phyloP scores from a whole-genome alignment of 1,284 basidiomycete species.

The Trametes pubescens region DNA sequence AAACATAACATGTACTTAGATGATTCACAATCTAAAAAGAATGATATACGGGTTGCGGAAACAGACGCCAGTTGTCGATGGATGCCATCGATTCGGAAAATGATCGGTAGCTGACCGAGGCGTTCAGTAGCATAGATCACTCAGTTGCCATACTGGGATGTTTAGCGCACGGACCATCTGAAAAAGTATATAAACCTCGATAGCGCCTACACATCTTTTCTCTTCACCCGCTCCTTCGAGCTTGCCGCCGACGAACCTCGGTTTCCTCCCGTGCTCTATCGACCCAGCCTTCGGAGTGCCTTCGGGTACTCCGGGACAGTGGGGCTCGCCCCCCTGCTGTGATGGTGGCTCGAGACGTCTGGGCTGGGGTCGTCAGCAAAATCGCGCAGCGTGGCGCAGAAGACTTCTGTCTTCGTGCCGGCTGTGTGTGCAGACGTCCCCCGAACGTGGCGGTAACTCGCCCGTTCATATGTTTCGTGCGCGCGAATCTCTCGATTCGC shows the following conservation, averaged over 20 bases:
- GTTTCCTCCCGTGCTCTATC: background rate
- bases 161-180: conserved; percentile 2
- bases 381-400: background rate
- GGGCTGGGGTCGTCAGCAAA: background rate
- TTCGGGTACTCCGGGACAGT: background rate
- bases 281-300: background rate
- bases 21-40: no score
- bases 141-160: background rate
- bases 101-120: background rate
- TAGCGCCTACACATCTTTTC: background rate
- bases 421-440: background rate
- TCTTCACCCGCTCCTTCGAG: background rate
- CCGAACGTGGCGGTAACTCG: background rate
- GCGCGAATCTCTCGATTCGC: background rate
- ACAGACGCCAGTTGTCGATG: no score
- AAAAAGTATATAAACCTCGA: background rate
- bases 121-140: conserved; percentile 2
- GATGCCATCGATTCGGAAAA: no score
- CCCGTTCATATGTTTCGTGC: background rate
- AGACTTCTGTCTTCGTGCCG: background rate
- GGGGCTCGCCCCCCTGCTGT: conserved; percentile 5
- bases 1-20: no score
- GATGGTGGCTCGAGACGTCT: background rate
- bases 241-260: conserved; percentile 1
- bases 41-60: no score